Evolutionary conservation across 1,284 basidiomycete genomes (phyloP).

Genomic region (Ceratobasidium sp.): DNA sequence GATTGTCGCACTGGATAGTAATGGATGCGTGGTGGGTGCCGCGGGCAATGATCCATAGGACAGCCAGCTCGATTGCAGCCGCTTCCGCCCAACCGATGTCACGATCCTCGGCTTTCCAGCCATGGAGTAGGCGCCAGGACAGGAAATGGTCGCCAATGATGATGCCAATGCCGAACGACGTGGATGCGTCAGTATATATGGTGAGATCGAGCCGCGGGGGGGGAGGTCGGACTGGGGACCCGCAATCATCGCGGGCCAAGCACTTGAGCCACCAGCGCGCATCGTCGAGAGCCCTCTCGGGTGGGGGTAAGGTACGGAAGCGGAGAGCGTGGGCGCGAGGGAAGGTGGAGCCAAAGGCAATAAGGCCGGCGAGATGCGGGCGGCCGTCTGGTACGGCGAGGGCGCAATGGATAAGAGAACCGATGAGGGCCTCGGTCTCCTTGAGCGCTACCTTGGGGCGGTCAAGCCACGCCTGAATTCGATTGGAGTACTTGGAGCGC

Average conservation of each 20-base stretch:
- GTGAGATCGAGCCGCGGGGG: slow-evolving; percentile 49
- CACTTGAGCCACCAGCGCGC: slow-evolving; percentile 18
- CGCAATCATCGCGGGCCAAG: not conserved
- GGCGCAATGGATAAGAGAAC: slow-evolving; percentile 34
- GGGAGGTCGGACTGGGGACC: not conserved
- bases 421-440: slow-evolving; percentile 6
- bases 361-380: not conserved
- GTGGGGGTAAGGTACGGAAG: not conserved
- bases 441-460: slow-evolving; percentile 4
- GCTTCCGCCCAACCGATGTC: slow-evolving; percentile 56
- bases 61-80: no score
- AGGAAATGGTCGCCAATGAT: slow-evolving; percentile 54
- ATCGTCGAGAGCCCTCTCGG: not conserved
- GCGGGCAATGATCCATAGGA: no score
- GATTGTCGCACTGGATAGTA: no score
- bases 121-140: slow-evolving; percentile 54
- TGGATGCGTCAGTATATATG: slow-evolving; percentile 57
- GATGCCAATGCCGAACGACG: slow-evolving; percentile 59
- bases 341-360: slow-evolving; percentile 11
- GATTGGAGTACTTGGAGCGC: not conserved
- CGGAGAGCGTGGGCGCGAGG: not conserved
- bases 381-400: slow-evolving; percentile 31
- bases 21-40: no score
- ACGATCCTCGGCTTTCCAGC: slow-evolving; percentile 53
- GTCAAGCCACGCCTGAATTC: not conserved